Evolutionary conservation across 1,139 yeast genomes (phyloP).

Genomic region (Hemisphaericaspora xylanilytica): DNA sequence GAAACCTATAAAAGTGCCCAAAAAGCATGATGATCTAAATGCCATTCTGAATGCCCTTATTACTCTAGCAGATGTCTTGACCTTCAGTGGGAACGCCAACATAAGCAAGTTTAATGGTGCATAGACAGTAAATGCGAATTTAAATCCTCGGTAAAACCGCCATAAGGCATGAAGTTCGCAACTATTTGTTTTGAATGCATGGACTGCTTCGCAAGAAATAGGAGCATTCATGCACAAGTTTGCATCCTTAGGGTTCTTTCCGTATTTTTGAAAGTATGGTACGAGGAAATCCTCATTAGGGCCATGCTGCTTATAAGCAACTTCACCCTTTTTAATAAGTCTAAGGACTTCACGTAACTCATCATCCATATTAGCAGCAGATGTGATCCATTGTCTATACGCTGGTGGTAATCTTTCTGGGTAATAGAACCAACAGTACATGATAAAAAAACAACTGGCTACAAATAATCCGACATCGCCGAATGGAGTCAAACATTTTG

Average conservation of each 20-base stretch:
- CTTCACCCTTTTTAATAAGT: constrained; percentile 21
- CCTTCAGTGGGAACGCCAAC: constrained; percentile 28
- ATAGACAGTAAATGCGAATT: constrained; percentile 33
- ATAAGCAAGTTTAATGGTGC: constrained; percentile 31
- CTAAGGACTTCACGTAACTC: constrained; percentile 26
- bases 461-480: constrained; percentile 34
- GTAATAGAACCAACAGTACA: constrained; percentile 37
- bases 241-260: constrained; percentile 25
- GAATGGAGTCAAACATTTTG: constrained; percentile 12
- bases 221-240: constrained; percentile 23
- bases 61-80: constrained; percentile 19
- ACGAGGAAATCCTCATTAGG: constrained; percentile 21
- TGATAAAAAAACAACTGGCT: constrained; percentile 28
- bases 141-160: constrained; percentile 36
- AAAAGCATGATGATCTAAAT: constrained; percentile 31
- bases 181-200: constrained; percentile 31
- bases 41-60: constrained; percentile 25
- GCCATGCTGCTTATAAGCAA: constrained; percentile 27
- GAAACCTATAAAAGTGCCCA: constrained; percentile 32
- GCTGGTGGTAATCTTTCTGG: constrained; percentile 35
- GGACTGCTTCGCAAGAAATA: constrained; percentile 30
- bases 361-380: constrained; percentile 42
- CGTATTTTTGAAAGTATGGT: constrained; percentile 27
- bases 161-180: constrained; percentile 41
- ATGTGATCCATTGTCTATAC: constrained; percentile 39